Conservation (phyloP, 495 filamentous ascomycete genomes). For the Corynascus novoguineensis region DNA sequence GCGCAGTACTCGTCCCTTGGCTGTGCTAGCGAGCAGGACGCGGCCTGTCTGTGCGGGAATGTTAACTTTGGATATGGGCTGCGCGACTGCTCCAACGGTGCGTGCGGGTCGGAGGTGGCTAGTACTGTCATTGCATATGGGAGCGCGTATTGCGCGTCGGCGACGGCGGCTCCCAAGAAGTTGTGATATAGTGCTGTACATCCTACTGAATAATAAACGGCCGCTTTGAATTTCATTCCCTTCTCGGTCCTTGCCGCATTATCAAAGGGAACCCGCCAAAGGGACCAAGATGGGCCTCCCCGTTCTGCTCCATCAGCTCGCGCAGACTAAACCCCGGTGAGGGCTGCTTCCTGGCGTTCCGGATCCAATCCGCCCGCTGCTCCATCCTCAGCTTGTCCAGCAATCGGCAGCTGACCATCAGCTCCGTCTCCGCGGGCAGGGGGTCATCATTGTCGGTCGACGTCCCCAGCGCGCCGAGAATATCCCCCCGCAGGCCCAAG, state of each 20-base stretch:
- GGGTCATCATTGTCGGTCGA: neutral
- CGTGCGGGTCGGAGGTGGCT: neutral
- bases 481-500: constrained; percentile 1
- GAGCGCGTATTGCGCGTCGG: neutral
- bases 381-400: neutral
- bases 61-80: neutral
- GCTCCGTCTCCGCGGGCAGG: constrained; percentile 4
- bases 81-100: neutral
- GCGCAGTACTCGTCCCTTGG: neutral
- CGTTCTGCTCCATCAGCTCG: neutral
- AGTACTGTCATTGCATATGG: neutral
- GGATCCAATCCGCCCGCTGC: constrained; percentile 4
- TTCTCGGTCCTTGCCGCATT: neutral
- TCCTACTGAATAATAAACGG: constrained; percentile 3
- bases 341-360: constrained; percentile 1
- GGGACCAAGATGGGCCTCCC: constrained; percentile 1
- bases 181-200: neutral
- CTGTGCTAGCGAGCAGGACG: neutral
- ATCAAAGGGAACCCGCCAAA: constrained; percentile 1
- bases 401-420: constrained; percentile 1
- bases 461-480: constrained; percentile 5
- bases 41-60: neutral
- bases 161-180: neutral
- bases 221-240: neutral
- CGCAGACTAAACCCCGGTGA: constrained; percentile 1